phyloP scores from a whole-genome alignment of 1,284 basidiomycete species.

The Kwoniella shivajii region DNA sequence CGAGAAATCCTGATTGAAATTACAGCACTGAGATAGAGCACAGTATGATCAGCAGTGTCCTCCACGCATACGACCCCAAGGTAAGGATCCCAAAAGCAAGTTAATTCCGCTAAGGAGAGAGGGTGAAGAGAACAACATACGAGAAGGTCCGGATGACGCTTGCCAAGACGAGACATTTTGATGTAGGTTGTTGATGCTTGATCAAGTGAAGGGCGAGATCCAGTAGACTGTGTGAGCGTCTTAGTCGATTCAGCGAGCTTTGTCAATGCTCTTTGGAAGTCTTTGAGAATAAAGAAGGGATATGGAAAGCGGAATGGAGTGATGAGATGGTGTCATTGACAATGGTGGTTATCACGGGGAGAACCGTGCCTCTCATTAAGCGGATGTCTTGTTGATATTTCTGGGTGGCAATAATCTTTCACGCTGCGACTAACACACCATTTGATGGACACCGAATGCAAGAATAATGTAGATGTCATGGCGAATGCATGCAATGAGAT shows the following conservation, averaged over 20 bases:
- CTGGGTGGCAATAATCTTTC: too few species aligned
- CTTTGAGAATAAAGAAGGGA: not conserved
- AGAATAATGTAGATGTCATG: not conserved
- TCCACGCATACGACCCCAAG: not conserved
- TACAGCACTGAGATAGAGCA: constrained; percentile 43
- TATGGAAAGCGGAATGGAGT: not conserved
- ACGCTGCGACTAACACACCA: too few species aligned
- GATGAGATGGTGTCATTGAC: constrained; percentile 1
- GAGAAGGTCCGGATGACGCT: constrained; percentile 53
- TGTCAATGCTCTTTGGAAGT: not conserved
- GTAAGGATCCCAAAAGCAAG: too few species aligned
- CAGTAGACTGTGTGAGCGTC: not conserved
- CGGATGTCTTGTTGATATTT: too few species aligned
- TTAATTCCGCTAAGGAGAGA: too few species aligned
- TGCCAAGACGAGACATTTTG: constrained; percentile 34
- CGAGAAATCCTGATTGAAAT: constrained; percentile 55
- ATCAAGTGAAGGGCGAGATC: not conserved
- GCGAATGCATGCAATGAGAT: not conserved
- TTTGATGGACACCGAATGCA: too few species aligned
- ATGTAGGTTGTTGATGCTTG: not conserved
- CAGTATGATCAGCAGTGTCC: not conserved
- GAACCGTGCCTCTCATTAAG: constrained; percentile 4
- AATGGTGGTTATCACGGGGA: not conserved
- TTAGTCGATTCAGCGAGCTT: not conserved
- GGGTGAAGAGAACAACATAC: constrained; percentile 25